Evolutionary conservation across 805 yeast species (phyloP), one percentile per base, ranked within the genome.

Genomic region (Scheffersomyces coipomensis): DNA sequence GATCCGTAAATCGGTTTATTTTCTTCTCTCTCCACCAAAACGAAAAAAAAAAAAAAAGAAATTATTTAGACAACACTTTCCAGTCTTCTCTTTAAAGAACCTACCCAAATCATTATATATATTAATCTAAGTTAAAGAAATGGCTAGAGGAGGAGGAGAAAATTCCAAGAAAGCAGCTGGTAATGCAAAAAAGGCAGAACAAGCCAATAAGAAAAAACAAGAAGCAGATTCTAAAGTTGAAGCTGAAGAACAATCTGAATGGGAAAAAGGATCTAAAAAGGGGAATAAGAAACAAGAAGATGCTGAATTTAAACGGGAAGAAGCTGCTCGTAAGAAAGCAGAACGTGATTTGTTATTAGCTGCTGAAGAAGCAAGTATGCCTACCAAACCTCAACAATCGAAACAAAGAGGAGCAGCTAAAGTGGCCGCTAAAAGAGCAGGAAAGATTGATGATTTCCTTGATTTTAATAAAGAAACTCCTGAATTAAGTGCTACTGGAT

Each of bases 281-380:
- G 77, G 75, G 25, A 77, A 73, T 59, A 76, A 79, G 66, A 87
- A 86, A 73, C 81, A 81, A 60, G 83, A 77, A 38, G 85, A 77
- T 17, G 83, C 77, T 12, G 79, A 75, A 36, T 80, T 77, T 40
- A 86, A 85, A 64, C 79, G 75, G 54, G 88, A 83, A 36, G 90
- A 85, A 52, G 90, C 86, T 4, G 81, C 83, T 7, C 73, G 80
- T 40, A 84, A 83, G 69, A 87, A 86, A 70, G 85, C 86, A n/a
- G 93, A 86, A 56, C 75, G 93, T 51, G 93, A 86, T 31, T 79
- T 80, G 1, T 63, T 79, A 44, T 60, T 85, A 46, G 66, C 70
- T 45, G 83, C 76, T 8, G 90, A 83, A 59, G 88, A 81, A 52
- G 83, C 71, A 12, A 67, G 81, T 13, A 58, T 81, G 49, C 86